Evolutionary conservation across 306 rosid species (phyloP).

Genomic region (Macrotyloma uniflorum): DNA sequence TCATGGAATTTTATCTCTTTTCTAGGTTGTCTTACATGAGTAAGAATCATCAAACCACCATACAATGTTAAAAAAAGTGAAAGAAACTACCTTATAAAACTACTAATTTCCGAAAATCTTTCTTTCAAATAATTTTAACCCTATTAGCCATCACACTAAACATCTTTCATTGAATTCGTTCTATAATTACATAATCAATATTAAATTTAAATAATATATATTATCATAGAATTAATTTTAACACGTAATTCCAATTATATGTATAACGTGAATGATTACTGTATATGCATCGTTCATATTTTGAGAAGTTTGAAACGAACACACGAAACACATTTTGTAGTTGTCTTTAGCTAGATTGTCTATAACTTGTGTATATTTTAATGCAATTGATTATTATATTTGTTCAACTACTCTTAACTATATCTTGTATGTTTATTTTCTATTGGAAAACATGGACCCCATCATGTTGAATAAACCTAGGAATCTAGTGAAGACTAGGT

Average conservation of each 20-base stretch:
- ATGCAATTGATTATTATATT: background rate
- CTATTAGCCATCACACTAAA: too few relatives aligned
- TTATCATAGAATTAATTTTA: background rate
- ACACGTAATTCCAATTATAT: background rate
- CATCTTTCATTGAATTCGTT: too few relatives aligned
- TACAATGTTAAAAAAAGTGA: too few relatives aligned
- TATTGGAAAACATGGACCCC: constrained; percentile 7
- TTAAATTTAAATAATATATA: too few relatives aligned
- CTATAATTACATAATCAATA: too few relatives aligned
- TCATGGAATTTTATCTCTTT: too few relatives aligned
- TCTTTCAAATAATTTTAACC: too few relatives aligned
- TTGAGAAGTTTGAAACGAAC: background rate
- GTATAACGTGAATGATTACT: background rate
- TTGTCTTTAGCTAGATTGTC: background rate
- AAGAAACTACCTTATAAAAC: too few relatives aligned
- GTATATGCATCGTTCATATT: background rate
- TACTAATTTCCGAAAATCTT: too few relatives aligned
- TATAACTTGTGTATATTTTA: background rate
- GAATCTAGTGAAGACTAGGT: background rate
- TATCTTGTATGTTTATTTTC: background rate
- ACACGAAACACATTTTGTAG: background rate
- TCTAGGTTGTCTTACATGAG: too few relatives aligned
- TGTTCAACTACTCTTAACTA: constrained; percentile 24
- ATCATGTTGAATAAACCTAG: background rate
- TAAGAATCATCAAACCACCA: too few relatives aligned